These are phyloP conservation scores for Senna tora DNA, from an alignment of 306 rosid species.

Conservation along the genomic window DNA sequence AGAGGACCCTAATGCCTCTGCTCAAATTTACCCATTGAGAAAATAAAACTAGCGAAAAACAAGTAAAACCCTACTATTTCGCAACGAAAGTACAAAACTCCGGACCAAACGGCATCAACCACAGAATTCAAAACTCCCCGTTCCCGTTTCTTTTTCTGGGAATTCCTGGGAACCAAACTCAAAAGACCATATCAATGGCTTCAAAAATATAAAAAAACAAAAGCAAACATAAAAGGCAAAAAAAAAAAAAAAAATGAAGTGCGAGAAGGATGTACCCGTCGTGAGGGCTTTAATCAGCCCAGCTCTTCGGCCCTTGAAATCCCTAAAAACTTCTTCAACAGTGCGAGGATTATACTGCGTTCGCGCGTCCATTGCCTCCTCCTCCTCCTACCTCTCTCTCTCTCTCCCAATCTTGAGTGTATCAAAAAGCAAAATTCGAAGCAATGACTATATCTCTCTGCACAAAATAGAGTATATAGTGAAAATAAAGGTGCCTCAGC, in stretches of 20 bases:
- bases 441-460: not conserved
- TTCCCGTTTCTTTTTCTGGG: conserved; percentile 1
- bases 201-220: not conserved
- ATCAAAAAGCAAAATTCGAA: conserved; percentile 32
- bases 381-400: too few relatives aligned
- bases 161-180: conserved; percentile 13
- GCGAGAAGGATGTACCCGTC: conserved; percentile 48
- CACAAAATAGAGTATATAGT: not conserved
- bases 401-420: not conserved
- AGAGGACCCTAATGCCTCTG: not conserved
- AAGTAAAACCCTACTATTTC: not conserved
- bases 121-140: not conserved
- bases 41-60: not conserved
- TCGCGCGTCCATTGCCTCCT: conserved; percentile 31
- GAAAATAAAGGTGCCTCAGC: conserved; percentile 1
- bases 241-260: not conserved
- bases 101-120: conserved; percentile 11
- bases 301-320: conserved; percentile 82
- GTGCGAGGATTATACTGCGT: conserved; percentile 61
- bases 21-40: not conserved
- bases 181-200: not conserved
- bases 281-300: conserved; percentile 90
- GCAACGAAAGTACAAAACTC: not conserved
- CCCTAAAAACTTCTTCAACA: conserved; percentile 81
- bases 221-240: too few relatives aligned